A percentile compares a stretch with the other conserved stretches of the same genome.
These are phyloP conservation scores for Schoenoplectus tabernaemontani DNA, from an alignment of 202 grass and related monocot species.

Conservation along the genomic window DNA sequence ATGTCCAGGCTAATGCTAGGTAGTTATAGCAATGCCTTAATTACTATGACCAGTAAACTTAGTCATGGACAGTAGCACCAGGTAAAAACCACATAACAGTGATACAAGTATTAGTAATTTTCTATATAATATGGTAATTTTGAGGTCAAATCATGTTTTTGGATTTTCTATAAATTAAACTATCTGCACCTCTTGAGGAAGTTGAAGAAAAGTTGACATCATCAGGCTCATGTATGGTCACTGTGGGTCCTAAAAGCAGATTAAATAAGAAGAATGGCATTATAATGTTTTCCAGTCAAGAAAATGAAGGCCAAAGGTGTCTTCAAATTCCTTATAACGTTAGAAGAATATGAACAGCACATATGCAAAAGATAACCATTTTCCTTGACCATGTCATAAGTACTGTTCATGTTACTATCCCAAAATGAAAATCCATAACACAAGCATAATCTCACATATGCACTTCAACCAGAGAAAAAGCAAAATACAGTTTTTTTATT, in stretches of 20 bases:
- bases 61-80: no score
- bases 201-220: slow-evolving; percentile 27
- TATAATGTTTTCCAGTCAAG: not conserved
- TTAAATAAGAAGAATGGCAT: not conserved
- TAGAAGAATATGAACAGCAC: not conserved
- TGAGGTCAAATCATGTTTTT: slow-evolving; percentile 13
- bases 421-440: slow-evolving; percentile 11
- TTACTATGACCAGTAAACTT: no score
- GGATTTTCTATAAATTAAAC: slow-evolving; percentile 1
- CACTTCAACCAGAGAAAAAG: slow-evolving; percentile 14
- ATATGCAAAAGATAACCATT: not conserved
- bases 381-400: not conserved
- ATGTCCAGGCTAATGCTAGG: no score
- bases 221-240: slow-evolving; percentile 17
- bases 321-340: not conserved
- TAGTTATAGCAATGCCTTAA: no score
- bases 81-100: not conserved
- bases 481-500: no score
- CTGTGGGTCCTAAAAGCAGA: slow-evolving; percentile 30
- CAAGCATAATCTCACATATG: not conserved
- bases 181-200: slow-evolving; percentile 40
- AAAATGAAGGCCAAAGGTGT: slow-evolving; percentile 4
- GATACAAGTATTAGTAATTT: slow-evolving; percentile 11
- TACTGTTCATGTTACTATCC: not conserved
- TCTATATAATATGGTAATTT: not conserved